Base-by-base conservation (phyloP, 2,329 filamentous ascomycete genomes). In the Teratosphaeria gauchensis region DNA sequence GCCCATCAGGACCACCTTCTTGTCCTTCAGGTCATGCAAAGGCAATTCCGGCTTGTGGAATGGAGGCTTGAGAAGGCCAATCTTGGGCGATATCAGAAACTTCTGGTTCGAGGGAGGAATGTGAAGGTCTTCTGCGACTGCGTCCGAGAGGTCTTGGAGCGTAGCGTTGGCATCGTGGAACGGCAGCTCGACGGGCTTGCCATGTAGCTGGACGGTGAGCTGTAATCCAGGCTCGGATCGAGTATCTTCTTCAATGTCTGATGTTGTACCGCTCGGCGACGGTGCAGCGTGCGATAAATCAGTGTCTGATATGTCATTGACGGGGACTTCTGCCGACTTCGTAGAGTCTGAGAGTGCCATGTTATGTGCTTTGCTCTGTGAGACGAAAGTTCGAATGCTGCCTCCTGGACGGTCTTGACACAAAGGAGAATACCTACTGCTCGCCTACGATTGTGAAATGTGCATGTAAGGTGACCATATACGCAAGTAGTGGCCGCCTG, bases 91-190 rank as follows among this genome's bases (percentile, higher is more conserved):
- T 63, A 89, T 78, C 61, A 80, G 74, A 69, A 88, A 80, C 70
- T 90, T 90, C 68, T 89, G 86, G 71, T 89, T 84, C 9, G 77
- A 70, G 0, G 74, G 71, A 0, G 86, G 85, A 57, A 90, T 83
- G 55, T 78, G 79, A 56, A 89, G 78, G 2, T 73, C 71, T 51
- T 74, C 70, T 58, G 81, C 76, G 64, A 89, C 82, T 61, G 80
- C 76, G 55, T 78, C 71, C 52, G 84, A 85, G 42, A 90, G 81
- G 65, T 88, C 75, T 53, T 73, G 67, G 33, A 85, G 74, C 1
- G 81, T 85, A 58, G 82, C 78, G 60, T 77, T 71, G 58, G 64
- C 57, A 38, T 73, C 56, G 16, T 79, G 66, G 53, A 84, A 76
- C 11, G 73, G 70, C 52, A 84, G 68, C 19, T 73, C 71, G 63